Evolutionary conservation across 495 filamentous ascomycete species (phyloP).

Genomic region (Lasiosphaeria miniovina): DNA sequence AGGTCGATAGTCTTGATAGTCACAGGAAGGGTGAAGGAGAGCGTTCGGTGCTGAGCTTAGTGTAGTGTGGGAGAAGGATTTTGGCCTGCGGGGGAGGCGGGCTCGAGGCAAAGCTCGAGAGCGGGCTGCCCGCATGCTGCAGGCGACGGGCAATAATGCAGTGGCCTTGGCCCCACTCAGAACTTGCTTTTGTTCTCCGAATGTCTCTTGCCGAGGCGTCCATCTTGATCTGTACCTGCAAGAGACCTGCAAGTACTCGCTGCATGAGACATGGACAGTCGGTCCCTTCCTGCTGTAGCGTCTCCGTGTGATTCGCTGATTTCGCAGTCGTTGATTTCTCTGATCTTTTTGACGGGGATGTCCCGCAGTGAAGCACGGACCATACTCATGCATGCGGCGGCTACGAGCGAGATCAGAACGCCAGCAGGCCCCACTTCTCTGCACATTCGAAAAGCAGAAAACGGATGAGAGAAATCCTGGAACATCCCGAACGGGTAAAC

Average conservation of each 20-base stretch:
- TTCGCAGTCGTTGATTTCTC: background rate
- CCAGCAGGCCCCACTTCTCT: no score
- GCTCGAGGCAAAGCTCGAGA: no score
- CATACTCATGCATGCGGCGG: background rate
- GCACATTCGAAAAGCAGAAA: no score
- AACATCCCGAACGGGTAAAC: no score
- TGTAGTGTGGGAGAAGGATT: no score
- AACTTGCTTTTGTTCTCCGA: background rate
- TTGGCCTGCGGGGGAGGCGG: no score
- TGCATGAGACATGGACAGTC: background rate
- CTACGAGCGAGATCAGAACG: background rate
- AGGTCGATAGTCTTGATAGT: no score
- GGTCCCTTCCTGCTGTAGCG: background rate
- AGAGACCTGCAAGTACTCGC: conserved; percentile 11
- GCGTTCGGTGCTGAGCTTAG: no score
- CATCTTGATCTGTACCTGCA: conserved; percentile 13
- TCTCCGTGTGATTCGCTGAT: background rate
- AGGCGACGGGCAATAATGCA: background rate
- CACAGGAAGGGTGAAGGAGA: no score
- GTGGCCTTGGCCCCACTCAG: background rate
- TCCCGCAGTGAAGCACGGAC: background rate
- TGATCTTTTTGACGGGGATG: background rate
- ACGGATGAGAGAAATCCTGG: no score
- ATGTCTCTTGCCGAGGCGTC: conserved; percentile 3
- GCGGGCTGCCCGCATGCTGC: background rate